A percentile compares a stretch with the other conserved stretches of the same genome.
Evolutionary conservation across 805 yeast genomes (phyloP).

Genomic region (Myxozyma neglecta): DNA sequence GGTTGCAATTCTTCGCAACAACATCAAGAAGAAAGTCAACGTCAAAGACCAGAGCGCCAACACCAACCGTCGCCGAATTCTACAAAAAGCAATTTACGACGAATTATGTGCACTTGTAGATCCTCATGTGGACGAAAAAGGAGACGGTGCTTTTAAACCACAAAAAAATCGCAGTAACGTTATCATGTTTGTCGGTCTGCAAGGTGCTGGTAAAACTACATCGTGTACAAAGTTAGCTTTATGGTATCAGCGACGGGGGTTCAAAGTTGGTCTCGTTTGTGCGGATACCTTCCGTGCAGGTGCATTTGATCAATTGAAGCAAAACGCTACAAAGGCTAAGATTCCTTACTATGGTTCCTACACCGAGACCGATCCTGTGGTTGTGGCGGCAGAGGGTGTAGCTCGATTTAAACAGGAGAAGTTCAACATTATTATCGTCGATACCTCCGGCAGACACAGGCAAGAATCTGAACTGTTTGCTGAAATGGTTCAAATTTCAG

Average conservation of each 20-base stretch:
- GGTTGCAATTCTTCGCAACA: slow-evolving; percentile 73
- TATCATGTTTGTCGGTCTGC: slow-evolving; percentile 96
- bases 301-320: slow-evolving; percentile 97
- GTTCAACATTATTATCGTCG: slow-evolving; percentile 91
- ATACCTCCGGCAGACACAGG: slow-evolving; percentile 96
- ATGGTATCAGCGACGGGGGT: slow-evolving; percentile 88
- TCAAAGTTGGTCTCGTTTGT: slow-evolving; percentile 93
- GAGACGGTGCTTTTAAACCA: slow-evolving; percentile 65
- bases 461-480: slow-evolving; percentile 89
- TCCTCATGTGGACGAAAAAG: slow-evolving; percentile 44
- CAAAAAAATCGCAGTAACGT: slow-evolving; percentile 77
- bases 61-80: slow-evolving; percentile 70
- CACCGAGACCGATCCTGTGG: slow-evolving; percentile 92
- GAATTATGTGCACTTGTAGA: slow-evolving; percentile 87
- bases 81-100: slow-evolving; percentile 91
- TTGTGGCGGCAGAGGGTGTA: slow-evolving; percentile 89
- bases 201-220: slow-evolving; percentile 98
- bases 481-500: slow-evolving; percentile 92
- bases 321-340: slow-evolving; percentile 91
- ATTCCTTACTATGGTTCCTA: slow-evolving; percentile 95
- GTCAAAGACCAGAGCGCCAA: slow-evolving; percentile 54
- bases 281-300: slow-evolving; percentile 99
- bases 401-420: slow-evolving; percentile 84
- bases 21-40: slow-evolving; percentile 60
- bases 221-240: slow-evolving; percentile 92